Base-by-base conservation (phyloP, 1,284 basidiomycete species). In the Schizopora paradoxa region DNA sequence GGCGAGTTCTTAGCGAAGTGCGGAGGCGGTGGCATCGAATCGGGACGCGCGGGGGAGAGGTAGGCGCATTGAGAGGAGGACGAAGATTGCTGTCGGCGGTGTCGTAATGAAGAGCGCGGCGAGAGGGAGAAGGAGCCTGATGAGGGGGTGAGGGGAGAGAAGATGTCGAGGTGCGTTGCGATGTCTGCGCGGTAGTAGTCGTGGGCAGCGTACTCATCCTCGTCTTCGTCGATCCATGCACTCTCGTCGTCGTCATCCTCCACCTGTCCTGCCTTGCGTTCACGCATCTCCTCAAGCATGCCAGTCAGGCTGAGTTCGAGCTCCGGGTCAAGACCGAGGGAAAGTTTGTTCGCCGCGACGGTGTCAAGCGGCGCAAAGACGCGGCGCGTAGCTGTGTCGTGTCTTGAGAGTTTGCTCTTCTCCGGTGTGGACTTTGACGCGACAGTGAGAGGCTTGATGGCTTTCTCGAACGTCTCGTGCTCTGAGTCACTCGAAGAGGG, bases 401-500 rank as follows among this genome's bases (percentile, higher is more conserved):
- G 41, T 8, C n/a, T 34, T 14, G 13, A 5, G 18, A 26, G 19
- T 7, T 29, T 26, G 7, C 31, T n/a, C 8, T 36, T 21, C 1
- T 21, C 28, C 13, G 41, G 41, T 8, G 43, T 23, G 10, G 28
- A 32, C 14, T 37, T 38, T 56, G 51, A 58, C 13, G 47, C 57
- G 43, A 70, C 67, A 16, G 62, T 60, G 29, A 71, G 59, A 1
- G 69, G 68, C n/a, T n/a, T n/a, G n/a, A n/a, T n/a, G 37, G 61
- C 63, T 33, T 71, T 66, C 8, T 63, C 56, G 52, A 43, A 57
- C 37, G 44, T 53, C 45, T 50, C 41, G 41, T 58, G 62, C 45
- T 68, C 66, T 43, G 67, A 66, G 50, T 70, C 66, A 3, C 66
- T 67, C 4, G 67, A 63, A 1, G 59, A 56, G 11, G 70, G 70